These are phyloP conservation scores for Amanita subjunquillea DNA, from an alignment of 768 basidiomycete genomes.

Conservation along the genomic window DNA sequence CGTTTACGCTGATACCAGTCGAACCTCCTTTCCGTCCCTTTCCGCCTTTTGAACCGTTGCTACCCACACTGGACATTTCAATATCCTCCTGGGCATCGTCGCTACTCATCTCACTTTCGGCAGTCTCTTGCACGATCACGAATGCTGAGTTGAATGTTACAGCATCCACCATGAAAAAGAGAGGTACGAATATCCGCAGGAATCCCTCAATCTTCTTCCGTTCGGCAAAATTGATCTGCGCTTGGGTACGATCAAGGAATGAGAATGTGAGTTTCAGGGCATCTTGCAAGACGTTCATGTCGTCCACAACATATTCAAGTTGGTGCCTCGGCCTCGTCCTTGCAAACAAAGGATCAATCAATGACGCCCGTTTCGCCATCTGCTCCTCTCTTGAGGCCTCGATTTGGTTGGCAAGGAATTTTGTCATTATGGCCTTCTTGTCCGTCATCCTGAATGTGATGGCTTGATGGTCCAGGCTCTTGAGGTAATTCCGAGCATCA, in stretches of 20 bases:
- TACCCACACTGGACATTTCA: conserved; percentile 28
- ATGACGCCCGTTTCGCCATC: conserved; percentile 58
- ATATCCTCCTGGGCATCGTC: conserved; percentile 30
- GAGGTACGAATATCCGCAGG: conserved; percentile 63
- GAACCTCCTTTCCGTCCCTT: conserved; percentile 15
- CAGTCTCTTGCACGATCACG: conserved; percentile 42
- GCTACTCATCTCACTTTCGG: conserved; percentile 50
- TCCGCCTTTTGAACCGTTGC: conserved; percentile 20
- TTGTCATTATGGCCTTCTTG: conserved; percentile 72
- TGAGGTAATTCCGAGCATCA: conserved; percentile 87
- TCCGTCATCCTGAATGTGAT: conserved; percentile 85
- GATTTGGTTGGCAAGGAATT: conserved; percentile 74
- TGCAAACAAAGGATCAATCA: conserved; percentile 44
- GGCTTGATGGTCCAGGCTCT: conserved; percentile 89
- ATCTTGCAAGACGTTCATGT: conserved; percentile 75
- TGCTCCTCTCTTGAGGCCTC: conserved; percentile 80
- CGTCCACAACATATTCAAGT: conserved; percentile 66
- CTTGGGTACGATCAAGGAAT: conserved; percentile 82
- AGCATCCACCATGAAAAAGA: conserved; percentile 70
- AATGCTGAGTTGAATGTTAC: conserved; percentile 64
- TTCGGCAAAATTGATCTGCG: conserved; percentile 60
- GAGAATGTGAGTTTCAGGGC: conserved; percentile 81
- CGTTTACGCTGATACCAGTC: conserved; percentile 15
- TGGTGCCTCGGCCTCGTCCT: conserved; percentile 68
- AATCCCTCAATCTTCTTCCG: conserved; percentile 77